Evolutionary conservation across 805 yeast genomes (phyloP).

Genomic region (Saccharomyces eubayanus): DNA sequence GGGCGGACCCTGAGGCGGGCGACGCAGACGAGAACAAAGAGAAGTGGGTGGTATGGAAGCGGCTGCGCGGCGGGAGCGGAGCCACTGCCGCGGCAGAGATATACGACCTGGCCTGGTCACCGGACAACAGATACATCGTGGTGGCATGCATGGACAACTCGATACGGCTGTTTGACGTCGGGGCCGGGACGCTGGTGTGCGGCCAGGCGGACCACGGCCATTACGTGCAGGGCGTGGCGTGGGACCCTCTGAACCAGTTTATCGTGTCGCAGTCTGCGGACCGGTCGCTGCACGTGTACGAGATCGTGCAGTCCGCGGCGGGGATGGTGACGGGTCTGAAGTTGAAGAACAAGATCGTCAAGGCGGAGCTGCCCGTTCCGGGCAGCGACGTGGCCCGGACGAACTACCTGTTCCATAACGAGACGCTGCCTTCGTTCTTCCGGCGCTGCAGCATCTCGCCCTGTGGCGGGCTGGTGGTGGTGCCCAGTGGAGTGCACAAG

Average conservation of each 20-base stretch:
- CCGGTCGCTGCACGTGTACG: conserved; percentile 66
- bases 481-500: conserved; percentile 67
- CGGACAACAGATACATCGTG: conserved; percentile 65
- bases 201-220: conserved; percentile 54
- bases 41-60: conserved; percentile 50
- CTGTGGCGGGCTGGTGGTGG: conserved; percentile 72
- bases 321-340: conserved; percentile 18
- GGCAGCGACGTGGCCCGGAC: neutral
- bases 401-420: conserved; percentile 59
- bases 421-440: conserved; percentile 83
- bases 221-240: conserved; percentile 90
- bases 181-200: conserved; percentile 37
- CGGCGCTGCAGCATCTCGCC: conserved; percentile 81
- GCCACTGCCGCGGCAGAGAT: conserved; percentile 65
- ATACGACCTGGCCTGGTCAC: conserved; percentile 91
- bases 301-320: conserved; percentile 11
- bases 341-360: conserved; percentile 37
- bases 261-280: conserved; percentile 89
- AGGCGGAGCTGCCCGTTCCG: conserved; percentile 43
- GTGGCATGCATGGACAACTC: conserved; percentile 89
- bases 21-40: conserved; percentile 48
- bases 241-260: conserved; percentile 83
- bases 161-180: conserved; percentile 56
- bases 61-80: conserved; percentile 38
- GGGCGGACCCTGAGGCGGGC: conserved; percentile 16